phyloP scores from a whole-genome alignment of 2,329 filamentous ascomycete genomes.

The Ceratocystis cacaofunesta region DNA sequence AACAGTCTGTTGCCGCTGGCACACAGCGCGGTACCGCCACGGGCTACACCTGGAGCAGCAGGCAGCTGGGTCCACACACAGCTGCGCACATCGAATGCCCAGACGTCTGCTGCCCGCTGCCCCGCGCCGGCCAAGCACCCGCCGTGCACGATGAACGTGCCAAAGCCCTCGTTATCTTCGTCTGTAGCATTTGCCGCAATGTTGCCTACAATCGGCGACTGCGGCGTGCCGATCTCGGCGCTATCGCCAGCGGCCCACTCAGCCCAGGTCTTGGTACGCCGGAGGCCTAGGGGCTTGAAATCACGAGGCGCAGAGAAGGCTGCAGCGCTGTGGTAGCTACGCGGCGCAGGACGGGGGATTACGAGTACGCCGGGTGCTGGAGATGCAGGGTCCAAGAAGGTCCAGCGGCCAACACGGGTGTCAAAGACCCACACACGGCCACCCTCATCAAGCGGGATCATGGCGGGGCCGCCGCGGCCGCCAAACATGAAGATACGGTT shows the following conservation, averaged over 20 bases:
- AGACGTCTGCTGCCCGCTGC: conserved; percentile 51
- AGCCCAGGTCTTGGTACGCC: conserved; percentile 34
- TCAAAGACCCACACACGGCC: conserved; percentile 67
- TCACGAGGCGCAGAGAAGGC: conserved; percentile 42
- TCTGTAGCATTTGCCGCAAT: conserved; percentile 44
- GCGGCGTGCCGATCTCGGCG: conserved; percentile 41
- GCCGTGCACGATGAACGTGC: conserved; percentile 61
- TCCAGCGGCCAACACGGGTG: conserved; percentile 49
- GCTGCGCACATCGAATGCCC: conserved; percentile 56
- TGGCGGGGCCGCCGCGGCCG: conserved; percentile 54
- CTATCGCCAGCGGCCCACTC: conserved; percentile 42
- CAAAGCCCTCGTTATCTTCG: conserved; percentile 46
- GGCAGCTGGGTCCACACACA: conserved; percentile 53
- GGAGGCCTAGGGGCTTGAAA: conserved; percentile 27
- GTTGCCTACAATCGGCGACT: conserved; percentile 42
- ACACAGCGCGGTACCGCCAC: conserved; percentile 54
- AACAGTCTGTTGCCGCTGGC: conserved; percentile 51
- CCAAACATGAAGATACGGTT: conserved; percentile 68
- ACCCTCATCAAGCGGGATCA: conserved; percentile 56
- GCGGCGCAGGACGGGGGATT: conserved; percentile 39
- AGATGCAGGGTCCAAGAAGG: conserved; percentile 42
- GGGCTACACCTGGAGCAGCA: conserved; percentile 48
- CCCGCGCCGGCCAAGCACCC: conserved; percentile 49
- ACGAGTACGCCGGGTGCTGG: conserved; percentile 29
- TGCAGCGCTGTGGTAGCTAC: conserved; percentile 55